A percentile compares a stretch with the other conserved stretches of the same genome.
These are phyloP conservation scores for Coemansia brasiliensis DNA, from an alignment of 192 early-diverging fungal genomes.

Conservation along the genomic window DNA sequence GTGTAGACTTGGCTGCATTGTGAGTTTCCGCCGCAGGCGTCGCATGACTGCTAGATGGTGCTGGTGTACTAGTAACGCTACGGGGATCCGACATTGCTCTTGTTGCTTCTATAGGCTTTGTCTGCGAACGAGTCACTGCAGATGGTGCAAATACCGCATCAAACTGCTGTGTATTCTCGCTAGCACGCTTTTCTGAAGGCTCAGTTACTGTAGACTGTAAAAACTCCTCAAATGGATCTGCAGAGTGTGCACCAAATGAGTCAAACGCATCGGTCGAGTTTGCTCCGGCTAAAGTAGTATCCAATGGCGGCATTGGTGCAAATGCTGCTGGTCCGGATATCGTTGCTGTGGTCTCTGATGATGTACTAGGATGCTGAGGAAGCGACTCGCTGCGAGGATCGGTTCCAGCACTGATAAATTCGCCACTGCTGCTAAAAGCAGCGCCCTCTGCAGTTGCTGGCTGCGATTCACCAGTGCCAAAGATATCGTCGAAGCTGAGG, in stretches of 20 bases:
- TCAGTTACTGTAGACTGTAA: conserved; percentile 25
- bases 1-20: conserved; percentile 18
- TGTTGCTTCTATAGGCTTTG: conserved; percentile 6
- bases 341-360: conserved; percentile 5
- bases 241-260: conserved; percentile 44
- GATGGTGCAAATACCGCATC: conserved; percentile 18
- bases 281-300: not conserved
- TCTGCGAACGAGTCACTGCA: conserved; percentile 7
- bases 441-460: conserved; percentile 16
- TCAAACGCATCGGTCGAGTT: conserved; percentile 41
- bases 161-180: conserved; percentile 10
- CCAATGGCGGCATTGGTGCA: conserved; percentile 25
- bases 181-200: not conserved
- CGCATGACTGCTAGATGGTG: conserved; percentile 14
- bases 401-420: not conserved
- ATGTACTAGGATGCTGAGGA: conserved; percentile 4
- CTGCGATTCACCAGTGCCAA: conserved; percentile 34
- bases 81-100: conserved; percentile 28
- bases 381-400: conserved; percentile 13
- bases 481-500: conserved; percentile 55
- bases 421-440: conserved; percentile 16
- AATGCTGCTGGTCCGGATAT: conserved; percentile 9
- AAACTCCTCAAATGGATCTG: conserved; percentile 52
- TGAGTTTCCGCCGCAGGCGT: not conserved
- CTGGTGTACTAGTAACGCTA: conserved; percentile 50